Conservation (phyloP, 768 basidiomycete species). For the Sporobolomyces phaffii region DNA sequence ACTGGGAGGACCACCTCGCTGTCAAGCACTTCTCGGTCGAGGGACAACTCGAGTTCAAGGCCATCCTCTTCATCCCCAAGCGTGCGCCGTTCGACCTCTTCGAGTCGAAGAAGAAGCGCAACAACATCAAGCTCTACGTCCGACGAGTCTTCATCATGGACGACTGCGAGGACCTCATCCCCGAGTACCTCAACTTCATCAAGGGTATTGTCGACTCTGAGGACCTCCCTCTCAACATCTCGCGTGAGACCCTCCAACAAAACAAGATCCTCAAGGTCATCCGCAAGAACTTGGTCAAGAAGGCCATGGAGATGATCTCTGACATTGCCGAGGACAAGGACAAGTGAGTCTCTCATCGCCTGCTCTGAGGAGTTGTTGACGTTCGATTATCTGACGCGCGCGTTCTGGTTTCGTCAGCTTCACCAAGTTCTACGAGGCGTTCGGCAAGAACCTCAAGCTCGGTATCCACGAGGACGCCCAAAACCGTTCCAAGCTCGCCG, state of each 20-base stretch:
- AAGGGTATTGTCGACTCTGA: conserved; percentile 99
- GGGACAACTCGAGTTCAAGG: conserved; percentile 99
- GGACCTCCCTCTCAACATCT: conserved; percentile 99
- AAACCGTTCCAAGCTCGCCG: conserved; percentile 98
- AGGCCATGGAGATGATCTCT: conserved; percentile 84
- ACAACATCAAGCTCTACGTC: conserved; percentile 99
- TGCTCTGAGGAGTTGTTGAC: conserved; percentile 18
- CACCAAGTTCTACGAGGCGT: conserved; percentile 91
- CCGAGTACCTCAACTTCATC: conserved; percentile 99
- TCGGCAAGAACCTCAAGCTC: conserved; percentile 95
- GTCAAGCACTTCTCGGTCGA: conserved; percentile 99
- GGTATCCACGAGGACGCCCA: conserved; percentile 99
- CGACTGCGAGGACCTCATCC: conserved; percentile 98
- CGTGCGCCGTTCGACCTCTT: conserved; percentile 99
- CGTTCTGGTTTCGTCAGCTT: conserved; percentile 52
- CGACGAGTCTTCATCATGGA: conserved; percentile 99
- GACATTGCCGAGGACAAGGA: conserved; percentile 99
- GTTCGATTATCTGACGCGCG: not conserved
- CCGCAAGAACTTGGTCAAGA: conserved; percentile 98
- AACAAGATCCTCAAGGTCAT: conserved; percentile 99
- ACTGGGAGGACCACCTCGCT: conserved; percentile 99
- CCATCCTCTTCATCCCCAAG: conserved; percentile 94
- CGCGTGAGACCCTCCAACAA: conserved; percentile 98
- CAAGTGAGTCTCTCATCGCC: conserved; percentile 51
- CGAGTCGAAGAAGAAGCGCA: conserved; percentile 99